phyloP scores from a whole-genome alignment of 768 basidiomycete species.

The Cantharellus anzutake region DNA sequence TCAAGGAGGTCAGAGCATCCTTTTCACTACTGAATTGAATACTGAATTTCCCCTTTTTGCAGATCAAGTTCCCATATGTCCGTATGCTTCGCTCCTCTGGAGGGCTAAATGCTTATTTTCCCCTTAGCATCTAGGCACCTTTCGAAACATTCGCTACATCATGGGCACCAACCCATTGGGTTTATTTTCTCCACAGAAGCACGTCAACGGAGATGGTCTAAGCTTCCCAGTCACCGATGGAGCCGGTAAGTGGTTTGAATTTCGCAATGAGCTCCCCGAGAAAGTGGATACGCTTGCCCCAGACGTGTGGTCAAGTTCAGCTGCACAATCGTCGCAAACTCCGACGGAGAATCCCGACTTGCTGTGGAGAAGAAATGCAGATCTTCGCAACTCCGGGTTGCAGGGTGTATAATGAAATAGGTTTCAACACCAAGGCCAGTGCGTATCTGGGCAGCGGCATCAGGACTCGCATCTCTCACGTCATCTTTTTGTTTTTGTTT shows the following conservation, averaged over 20 bases:
- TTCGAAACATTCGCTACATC: conserved; percentile 55
- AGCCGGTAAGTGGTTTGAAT: conserved; percentile 54
- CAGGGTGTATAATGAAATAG: no score
- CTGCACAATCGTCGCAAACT: no score
- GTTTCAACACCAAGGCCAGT: no score
- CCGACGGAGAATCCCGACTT: background rate
- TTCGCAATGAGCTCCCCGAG: conserved; percentile 11
- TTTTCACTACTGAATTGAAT: background rate
- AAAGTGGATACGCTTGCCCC: background rate
- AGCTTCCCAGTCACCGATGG: conserved; percentile 51
- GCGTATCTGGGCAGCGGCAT: no score
- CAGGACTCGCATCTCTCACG: no score
- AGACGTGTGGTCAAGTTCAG: no score
- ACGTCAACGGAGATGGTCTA: conserved; percentile 49
- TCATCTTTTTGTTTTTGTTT: no score
- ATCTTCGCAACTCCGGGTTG: no score
- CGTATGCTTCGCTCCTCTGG: conserved; percentile 13
- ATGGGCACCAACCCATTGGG: conserved; percentile 54
- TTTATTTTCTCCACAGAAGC: conserved; percentile 63
- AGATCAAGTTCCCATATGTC: conserved; percentile 91
- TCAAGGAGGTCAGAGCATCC: conserved; percentile 38
- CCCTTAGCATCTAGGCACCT: conserved; percentile 57
- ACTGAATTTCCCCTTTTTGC: background rate
- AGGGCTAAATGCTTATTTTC: background rate
- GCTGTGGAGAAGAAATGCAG: background rate